Percentiles rank a stretch among this genome's conserved stretches.
Evolutionary conservation across 257 asterid species (phyloP).

Genomic region (Solanum piurae): DNA sequence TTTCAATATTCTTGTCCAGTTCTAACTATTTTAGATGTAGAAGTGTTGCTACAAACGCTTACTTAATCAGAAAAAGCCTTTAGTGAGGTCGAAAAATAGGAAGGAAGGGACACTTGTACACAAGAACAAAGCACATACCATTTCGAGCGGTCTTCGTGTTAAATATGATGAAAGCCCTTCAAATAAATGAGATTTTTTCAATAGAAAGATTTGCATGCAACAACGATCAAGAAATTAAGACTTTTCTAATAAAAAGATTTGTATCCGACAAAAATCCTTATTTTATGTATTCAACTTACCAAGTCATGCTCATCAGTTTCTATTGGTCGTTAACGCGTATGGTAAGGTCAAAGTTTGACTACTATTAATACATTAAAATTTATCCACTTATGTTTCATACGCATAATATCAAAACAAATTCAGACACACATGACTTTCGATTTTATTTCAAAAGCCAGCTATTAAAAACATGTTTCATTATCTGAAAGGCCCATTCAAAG

Average conservation of each 20-base stretch:
- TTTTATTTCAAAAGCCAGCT: neutral
- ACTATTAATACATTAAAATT: neutral
- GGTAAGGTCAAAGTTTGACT: neutral
- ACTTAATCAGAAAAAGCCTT: neutral
- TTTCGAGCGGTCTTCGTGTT: neutral
- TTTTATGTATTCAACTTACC: neutral
- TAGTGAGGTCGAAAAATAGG: neutral
- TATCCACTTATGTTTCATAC: neutral
- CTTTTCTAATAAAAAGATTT: neutral
- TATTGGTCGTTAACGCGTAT: neutral
- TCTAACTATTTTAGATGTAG: neutral
- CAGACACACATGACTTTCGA: neutral
- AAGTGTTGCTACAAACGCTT: neutral
- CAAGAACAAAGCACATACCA: neutral
- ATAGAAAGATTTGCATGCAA: neutral
- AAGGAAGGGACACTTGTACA: neutral
- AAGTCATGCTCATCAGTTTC: neutral
- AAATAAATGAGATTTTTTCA: neutral
- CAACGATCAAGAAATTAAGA: neutral
- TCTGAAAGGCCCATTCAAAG: neutral
- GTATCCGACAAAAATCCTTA: neutral
- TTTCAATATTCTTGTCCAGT: neutral
- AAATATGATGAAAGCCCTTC: neutral
- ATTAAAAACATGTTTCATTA: neutral
- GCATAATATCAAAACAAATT: neutral